Conservation (phyloP, 2,329 filamentous ascomycete species). For the Ceratocystis papillata region DNA sequence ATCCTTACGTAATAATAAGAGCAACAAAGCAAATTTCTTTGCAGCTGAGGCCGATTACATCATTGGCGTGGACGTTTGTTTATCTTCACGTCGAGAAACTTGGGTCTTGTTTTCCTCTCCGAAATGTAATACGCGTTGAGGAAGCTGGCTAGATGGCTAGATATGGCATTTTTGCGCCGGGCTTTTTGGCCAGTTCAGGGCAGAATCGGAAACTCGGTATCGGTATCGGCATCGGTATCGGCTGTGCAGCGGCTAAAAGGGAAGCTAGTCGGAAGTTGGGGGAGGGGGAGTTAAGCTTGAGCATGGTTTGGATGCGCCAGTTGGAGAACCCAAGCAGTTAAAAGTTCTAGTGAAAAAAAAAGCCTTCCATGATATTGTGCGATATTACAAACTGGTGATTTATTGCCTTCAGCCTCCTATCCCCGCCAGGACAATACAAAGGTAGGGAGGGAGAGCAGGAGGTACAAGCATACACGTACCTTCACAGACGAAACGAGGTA, state of each 20-base stretch:
- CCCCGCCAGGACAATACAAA: background rate
- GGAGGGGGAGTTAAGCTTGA: background rate
- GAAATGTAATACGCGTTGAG: background rate
- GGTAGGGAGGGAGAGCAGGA: background rate
- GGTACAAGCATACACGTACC: background rate
- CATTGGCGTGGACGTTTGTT: background rate
- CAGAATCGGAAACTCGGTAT: conserved; percentile 4
- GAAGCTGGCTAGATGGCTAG: background rate
- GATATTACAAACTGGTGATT: conserved; percentile 4
- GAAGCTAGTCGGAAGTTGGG: background rate
- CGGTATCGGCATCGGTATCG: conserved; percentile 1
- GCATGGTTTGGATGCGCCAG: background rate
- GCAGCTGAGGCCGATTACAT: background rate
- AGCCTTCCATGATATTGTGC: background rate
- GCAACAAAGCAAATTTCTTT: background rate
- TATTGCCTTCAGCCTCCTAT: background rate
- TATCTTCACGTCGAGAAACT: background rate
- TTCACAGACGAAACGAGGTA: background rate
- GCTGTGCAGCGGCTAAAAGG: conserved; percentile 2
- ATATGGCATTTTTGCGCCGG: background rate
- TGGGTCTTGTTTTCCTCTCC: too few relatives aligned
- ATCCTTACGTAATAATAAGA: background rate
- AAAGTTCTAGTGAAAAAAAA: background rate
- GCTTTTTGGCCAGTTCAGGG: background rate
- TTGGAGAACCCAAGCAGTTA: background rate